Conservation (phyloP, 2,329 filamentous ascomycete species). For the Bipolaris victoriae region DNA sequence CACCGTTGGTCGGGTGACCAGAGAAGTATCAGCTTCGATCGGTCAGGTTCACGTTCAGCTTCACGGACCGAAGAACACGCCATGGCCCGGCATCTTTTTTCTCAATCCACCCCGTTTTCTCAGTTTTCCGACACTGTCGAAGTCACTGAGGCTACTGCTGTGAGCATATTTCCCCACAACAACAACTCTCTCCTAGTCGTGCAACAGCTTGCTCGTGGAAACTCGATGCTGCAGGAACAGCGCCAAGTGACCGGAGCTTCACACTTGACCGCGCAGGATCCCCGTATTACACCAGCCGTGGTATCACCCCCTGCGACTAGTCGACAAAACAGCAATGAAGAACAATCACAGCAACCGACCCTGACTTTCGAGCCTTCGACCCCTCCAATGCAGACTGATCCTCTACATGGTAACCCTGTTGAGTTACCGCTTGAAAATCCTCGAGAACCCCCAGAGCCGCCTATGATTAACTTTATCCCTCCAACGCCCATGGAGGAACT, state of each 20-base stretch:
- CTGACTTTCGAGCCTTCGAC: slow-evolving; percentile 46
- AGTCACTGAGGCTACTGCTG: slow-evolving; percentile 65
- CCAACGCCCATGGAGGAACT: slow-evolving; percentile 59
- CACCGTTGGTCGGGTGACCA: slow-evolving; percentile 39
- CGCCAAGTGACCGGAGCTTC: slow-evolving; percentile 23
- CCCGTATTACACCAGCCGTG: slow-evolving; percentile 20
- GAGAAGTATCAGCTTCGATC: slow-evolving; percentile 48
- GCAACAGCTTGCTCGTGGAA: slow-evolving; percentile 54
- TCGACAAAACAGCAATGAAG: slow-evolving; percentile 10
- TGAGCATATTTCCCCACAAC: slow-evolving; percentile 67
- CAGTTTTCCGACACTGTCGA: slow-evolving; percentile 60
- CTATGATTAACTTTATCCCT: slow-evolving; percentile 61
- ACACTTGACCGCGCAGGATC: slow-evolving; percentile 26
- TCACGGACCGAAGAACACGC: slow-evolving; percentile 49
- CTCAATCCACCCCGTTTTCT: slow-evolving; percentile 58
- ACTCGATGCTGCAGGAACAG: slow-evolving; percentile 29
- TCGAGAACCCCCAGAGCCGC: slow-evolving; percentile 63
- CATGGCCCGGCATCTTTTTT: slow-evolving; percentile 54
- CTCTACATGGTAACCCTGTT: slow-evolving; percentile 43
- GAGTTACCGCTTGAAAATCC: slow-evolving; percentile 66
- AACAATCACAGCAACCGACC: slow-evolving; percentile 29
- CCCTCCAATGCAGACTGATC: slow-evolving; percentile 41
- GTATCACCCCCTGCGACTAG: slow-evolving; percentile 31
- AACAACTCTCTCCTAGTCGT: slow-evolving; percentile 69
- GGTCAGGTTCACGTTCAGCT: slow-evolving; percentile 45